Evolutionary conservation across 108 stramenopile species (phyloP).

Genomic region (Mediolabrus comicus): DNA sequence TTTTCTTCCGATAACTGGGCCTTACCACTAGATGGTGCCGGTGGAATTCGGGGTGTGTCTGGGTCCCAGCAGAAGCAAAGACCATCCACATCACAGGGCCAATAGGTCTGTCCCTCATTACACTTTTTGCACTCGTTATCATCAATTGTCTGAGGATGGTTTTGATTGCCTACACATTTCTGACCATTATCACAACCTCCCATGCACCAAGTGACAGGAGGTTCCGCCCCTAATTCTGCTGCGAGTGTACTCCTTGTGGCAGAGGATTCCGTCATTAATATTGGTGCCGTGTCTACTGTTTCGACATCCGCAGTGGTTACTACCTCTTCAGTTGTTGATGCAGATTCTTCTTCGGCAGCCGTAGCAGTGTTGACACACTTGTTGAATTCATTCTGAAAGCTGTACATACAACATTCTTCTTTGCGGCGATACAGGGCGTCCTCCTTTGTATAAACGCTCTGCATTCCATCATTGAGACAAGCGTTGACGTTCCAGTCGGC

Average conservation of each 20-base stretch:
- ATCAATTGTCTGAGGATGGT: constrained; percentile 38
- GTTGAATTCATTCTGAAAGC: constrained; percentile 37
- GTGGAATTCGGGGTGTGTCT: constrained; percentile 31
- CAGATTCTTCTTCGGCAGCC: neutral
- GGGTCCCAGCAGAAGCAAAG: constrained; percentile 50
- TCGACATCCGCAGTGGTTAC: neutral
- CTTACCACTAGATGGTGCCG: constrained; percentile 36
- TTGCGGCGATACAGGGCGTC: constrained; percentile 36
- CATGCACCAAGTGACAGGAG: constrained; percentile 33
- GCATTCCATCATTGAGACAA: constrained; percentile 44
- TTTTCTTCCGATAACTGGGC: constrained; percentile 32
- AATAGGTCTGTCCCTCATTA: constrained; percentile 35
- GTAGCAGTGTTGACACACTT: constrained; percentile 28
- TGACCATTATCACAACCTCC: constrained; percentile 34
- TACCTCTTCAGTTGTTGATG: neutral
- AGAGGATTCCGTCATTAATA: neutral
- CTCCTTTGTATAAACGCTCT: constrained; percentile 29
- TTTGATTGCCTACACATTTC: constrained; percentile 44
- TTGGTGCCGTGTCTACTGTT: neutral
- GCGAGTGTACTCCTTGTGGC: neutral
- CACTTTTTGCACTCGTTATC: constrained; percentile 25
- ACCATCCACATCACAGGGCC: constrained; percentile 48
- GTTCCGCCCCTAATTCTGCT: constrained; percentile 4
- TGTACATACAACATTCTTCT: constrained; percentile 38
- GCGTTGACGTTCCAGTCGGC: constrained; percentile 26